Percentiles rank a stretch among this genome's conserved stretches.
Conservation (phyloP, 805 yeast species). For the Helenozyma rhizophorensis region DNA sequence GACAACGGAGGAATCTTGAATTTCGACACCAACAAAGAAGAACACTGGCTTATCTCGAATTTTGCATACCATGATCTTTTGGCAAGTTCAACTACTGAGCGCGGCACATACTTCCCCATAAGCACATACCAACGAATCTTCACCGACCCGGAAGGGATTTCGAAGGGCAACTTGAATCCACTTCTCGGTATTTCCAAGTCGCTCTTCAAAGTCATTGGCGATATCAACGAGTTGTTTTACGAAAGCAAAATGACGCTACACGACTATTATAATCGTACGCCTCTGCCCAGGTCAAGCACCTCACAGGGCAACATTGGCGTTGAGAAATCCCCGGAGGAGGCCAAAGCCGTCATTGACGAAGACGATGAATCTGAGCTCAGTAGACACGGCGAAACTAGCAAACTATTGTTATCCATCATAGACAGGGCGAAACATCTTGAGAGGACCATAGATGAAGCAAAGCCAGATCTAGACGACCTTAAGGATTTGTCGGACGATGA, state of each 20-base stretch:
- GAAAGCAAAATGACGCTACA: slow-evolving; percentile 37
- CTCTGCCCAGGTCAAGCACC: background rate
- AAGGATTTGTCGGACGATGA: slow-evolving; percentile 41
- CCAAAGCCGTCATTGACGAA: slow-evolving; percentile 1
- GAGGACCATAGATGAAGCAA: slow-evolving; percentile 41
- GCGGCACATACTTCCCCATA: slow-evolving; percentile 63
- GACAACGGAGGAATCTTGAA: slow-evolving; percentile 60
- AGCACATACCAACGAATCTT: slow-evolving; percentile 56
- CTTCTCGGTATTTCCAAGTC: slow-evolving; percentile 70
- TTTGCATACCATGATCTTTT: slow-evolving; percentile 79
- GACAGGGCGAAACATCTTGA: slow-evolving; percentile 41
- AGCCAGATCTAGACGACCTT: slow-evolving; percentile 51
- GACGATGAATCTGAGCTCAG: slow-evolving; percentile 21
- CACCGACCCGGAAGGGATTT: slow-evolving; percentile 26
- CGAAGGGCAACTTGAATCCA: slow-evolving; percentile 54
- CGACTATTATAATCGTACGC: slow-evolving; percentile 7
- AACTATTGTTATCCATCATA: slow-evolving; percentile 22
- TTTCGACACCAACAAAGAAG: slow-evolving; percentile 49
- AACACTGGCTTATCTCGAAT: slow-evolving; percentile 70
- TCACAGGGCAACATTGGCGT: background rate
- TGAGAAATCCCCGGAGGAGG: too few species aligned
- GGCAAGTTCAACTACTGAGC: slow-evolving; percentile 54
- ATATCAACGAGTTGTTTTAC: slow-evolving; percentile 57
- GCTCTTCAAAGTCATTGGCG: slow-evolving; percentile 62
- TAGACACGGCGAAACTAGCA: slow-evolving; percentile 19